phyloP scores from a whole-genome alignment of 2,329 filamentous ascomycete genomes.

The Diaporthe caulivora region DNA sequence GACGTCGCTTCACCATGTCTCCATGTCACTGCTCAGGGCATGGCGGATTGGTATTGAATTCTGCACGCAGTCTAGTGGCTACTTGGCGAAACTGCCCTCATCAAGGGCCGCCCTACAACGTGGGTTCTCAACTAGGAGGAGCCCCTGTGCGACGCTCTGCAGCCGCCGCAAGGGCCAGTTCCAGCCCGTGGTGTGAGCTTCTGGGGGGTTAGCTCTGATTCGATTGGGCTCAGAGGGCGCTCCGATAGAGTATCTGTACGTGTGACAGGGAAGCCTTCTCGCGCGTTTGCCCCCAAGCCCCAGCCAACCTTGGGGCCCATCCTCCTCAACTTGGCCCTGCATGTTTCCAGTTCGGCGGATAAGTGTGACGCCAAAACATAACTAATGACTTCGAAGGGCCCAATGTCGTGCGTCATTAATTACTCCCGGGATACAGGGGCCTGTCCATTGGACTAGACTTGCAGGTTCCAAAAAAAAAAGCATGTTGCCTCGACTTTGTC shows the following conservation, averaged over 20 bases:
- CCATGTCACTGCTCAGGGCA: not conserved
- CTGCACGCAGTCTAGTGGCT: constrained; percentile 24
- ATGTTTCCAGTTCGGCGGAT: constrained; percentile 28
- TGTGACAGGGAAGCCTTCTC: not conserved
- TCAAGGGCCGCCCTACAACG: constrained; percentile 5
- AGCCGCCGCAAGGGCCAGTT: not conserved
- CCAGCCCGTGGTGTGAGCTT: not conserved
- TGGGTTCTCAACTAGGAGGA: constrained; percentile 14
- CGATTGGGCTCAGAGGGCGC: constrained; percentile 2
- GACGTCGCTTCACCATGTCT: not conserved
- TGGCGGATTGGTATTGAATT: not conserved
- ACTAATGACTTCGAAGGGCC: constrained; percentile 4
- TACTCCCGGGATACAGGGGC: not conserved
- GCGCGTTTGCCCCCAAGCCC: not conserved
- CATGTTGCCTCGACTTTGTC: constrained; percentile 24
- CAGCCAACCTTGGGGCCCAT: constrained; percentile 1
- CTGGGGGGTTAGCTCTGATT: not conserved
- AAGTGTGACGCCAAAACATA: constrained; percentile 28
- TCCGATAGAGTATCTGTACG: not conserved
- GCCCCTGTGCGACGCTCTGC: constrained; percentile 18
- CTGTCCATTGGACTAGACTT: constrained; percentile 6
- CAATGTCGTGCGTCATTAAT: constrained; percentile 16
- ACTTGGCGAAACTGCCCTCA: constrained; percentile 21
- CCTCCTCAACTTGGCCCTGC: constrained; percentile 11
- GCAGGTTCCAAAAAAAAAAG: constrained; percentile 17